Conservation (phyloP, 2,329 filamentous ascomycete species). For the Ascochyta rabiei region DNA sequence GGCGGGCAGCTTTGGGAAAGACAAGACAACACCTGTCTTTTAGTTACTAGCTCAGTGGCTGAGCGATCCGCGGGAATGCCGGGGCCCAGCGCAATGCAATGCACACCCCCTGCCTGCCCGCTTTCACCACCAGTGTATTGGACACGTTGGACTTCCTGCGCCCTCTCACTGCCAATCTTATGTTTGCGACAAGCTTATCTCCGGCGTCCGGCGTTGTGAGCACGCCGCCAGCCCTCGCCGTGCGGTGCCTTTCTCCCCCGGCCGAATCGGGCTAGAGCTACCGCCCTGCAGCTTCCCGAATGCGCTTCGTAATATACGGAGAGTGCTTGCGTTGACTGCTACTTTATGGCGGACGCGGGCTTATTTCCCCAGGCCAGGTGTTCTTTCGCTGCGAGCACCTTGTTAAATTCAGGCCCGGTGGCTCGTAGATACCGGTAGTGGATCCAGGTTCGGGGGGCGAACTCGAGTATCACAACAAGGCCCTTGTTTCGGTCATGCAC, state of each 20-base stretch:
- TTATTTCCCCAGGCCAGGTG: constrained; percentile 35
- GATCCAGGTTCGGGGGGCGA: neutral
- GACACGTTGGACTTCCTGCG: constrained; percentile 30
- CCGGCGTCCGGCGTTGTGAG: constrained; percentile 1
- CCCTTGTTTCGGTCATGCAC: constrained; percentile 14
- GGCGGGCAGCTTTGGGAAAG: constrained; percentile 25
- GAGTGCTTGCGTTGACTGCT: constrained; percentile 7
- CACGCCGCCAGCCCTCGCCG: neutral
- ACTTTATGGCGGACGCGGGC: constrained; percentile 3
- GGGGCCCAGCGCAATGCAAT: constrained; percentile 14
- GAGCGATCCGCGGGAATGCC: constrained; percentile 16
- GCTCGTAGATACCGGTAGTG: neutral
- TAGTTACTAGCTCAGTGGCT: constrained; percentile 21
- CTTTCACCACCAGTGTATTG: constrained; percentile 21
- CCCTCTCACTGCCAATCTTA: constrained; percentile 11
- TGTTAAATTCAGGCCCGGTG: neutral
- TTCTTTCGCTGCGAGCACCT: constrained; percentile 18
- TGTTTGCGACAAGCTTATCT: constrained; percentile 1
- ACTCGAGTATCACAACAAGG: constrained; percentile 3
- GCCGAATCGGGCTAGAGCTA: constrained; percentile 22
- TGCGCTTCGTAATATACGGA: constrained; percentile 34
- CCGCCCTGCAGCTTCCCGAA: constrained; percentile 18
- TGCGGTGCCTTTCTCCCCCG: constrained; percentile 1
- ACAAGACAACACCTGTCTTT: constrained; percentile 22
- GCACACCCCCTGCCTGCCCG: constrained; percentile 12